Conservation (phyloP, 2,329 filamentous ascomycete species). For the Venturia effusa region DNA sequence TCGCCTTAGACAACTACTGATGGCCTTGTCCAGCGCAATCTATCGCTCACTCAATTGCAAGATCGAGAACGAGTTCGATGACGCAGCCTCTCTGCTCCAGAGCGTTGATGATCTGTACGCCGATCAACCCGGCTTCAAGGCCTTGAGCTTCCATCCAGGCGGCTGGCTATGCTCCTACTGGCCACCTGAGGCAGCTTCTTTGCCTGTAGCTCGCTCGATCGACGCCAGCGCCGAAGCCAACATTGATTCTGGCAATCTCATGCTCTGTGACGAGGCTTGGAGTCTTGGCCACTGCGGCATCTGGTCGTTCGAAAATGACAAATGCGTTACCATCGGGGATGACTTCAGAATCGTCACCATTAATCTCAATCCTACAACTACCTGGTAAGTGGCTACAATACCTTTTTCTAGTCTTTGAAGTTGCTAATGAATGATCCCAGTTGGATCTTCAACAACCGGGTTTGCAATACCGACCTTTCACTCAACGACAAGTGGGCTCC, state of each 20-base stretch:
- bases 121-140: neutral
- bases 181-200: neutral
- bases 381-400: neutral
- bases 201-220: neutral
- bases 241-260: neutral
- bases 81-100: neutral
- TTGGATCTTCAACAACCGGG: neutral
- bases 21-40: no score
- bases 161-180: neutral
- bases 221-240: neutral
- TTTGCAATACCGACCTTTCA: neutral
- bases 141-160: neutral
- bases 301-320: neutral
- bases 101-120: neutral
- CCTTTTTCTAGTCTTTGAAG: neutral
- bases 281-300: neutral
- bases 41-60: no score
- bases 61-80: neutral
- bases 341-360: neutral
- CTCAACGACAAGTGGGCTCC: neutral
- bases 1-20: no score
- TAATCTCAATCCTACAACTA: neutral
- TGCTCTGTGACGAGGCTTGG: neutral
- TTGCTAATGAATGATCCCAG: neutral
- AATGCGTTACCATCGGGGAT: neutral